Evolutionary conservation across 805 yeast genomes (phyloP), one percentile per base, ranked within the genome.

Genomic region (Yarrowia sp.): DNA sequence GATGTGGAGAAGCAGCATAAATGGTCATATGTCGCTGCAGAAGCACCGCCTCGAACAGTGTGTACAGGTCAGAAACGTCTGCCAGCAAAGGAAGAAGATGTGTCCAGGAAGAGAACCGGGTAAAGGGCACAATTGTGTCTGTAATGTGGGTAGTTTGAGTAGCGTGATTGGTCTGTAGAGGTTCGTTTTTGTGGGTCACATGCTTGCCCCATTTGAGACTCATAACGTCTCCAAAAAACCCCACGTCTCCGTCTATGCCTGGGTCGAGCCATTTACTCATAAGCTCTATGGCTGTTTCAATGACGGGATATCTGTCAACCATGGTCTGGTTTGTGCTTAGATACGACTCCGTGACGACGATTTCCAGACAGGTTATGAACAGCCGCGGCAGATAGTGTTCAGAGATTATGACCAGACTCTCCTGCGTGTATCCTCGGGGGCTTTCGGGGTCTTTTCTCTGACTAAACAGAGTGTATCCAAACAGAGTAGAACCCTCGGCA

Each of bases 261-360:
- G 68, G 68, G 19, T 66, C 67, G 9, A 71, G 72, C 74, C 74
- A 71, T 14, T 61, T 26, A 9, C 72, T 65, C 6, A 71, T 67
- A 41, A 68, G 66, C 38, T 56, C 59, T 16, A 71, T 61, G 24
- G 72, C 73, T 2, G 69, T 61, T 64, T 71, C 72, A 5, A 71
- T 43, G 11, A 68, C 43, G 3, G 71, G 71, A 36, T 69, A 40
- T 48, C 70, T 68, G 8, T 65, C 62, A 21, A 68, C 71, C 61
- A 69, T 49, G 10, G 68, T 35, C 21, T 28, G 36, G 14, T 36
- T 40, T 26, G 67, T 28, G 51, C 59, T 64, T 40, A 52, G 46
- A 16, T 40, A 59, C 19, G 52, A 56, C 26, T 66, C 41, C n/a
- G 62, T 52, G 9, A 69, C 64, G n/a, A 66, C 40, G 19, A 44